Evolutionary conservation across 139 green algal species (phyloP).

Genomic region (Chlamydomonas incerta): DNA sequence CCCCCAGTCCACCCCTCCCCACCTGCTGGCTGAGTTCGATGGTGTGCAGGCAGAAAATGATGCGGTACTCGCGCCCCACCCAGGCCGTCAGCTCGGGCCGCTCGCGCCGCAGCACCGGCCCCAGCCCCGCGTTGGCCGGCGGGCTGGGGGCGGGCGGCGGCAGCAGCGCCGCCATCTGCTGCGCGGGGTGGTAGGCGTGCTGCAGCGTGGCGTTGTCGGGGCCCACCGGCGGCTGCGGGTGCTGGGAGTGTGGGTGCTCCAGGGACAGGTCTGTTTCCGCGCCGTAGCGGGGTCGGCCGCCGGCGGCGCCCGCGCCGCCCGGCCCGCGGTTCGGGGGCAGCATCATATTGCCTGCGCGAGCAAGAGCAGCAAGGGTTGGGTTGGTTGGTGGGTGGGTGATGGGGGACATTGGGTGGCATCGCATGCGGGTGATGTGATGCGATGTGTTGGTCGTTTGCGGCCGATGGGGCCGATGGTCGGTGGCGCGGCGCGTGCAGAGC

Average conservation of each 20-base stretch:
- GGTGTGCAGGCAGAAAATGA: conserved; percentile 34
- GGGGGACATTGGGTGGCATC: neutral
- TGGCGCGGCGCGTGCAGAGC: too few species aligned
- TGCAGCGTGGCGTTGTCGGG: neutral
- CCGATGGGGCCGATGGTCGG: too few species aligned
- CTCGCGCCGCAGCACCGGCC: conserved; percentile 24
- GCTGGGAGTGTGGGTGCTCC: too few species aligned
- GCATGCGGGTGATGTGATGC: too few species aligned
- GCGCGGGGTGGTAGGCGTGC: neutral
- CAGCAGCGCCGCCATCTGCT: neutral
- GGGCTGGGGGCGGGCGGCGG: neutral
- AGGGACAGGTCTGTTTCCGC: conserved; percentile 16
- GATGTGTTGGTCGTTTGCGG: too few species aligned
- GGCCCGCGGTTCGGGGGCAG: neutral
- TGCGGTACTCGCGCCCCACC: neutral
- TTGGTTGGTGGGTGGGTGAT: neutral
- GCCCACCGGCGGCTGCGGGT: neutral
- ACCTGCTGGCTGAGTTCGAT: neutral
- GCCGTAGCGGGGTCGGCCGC: conserved; percentile 9
- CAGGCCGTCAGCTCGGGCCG: conserved; percentile 11
- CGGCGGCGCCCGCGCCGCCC: neutral
- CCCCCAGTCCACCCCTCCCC: neutral
- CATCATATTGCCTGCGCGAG: conserved; percentile 19
- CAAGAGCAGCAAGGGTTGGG: too few species aligned
- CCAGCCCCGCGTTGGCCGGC: neutral